These are phyloP conservation scores for Starmerella roubikii DNA, from an alignment of 805 yeast genomes.

Conservation along the genomic window DNA sequence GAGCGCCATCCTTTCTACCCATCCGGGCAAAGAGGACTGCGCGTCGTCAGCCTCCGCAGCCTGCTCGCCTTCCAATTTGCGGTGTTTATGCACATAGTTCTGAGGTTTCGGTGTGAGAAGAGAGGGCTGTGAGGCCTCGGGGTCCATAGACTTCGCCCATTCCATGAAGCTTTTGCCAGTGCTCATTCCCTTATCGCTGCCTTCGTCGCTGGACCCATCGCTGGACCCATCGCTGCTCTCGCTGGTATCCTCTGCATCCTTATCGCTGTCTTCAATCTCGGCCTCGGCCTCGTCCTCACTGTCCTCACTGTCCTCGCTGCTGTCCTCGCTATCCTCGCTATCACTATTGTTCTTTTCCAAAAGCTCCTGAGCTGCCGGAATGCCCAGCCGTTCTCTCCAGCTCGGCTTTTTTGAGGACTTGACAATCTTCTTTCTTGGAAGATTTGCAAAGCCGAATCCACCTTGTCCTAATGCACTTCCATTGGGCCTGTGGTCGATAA, in stretches of 20 bases:
- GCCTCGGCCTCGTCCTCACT: slow-evolving; percentile 36
- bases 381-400: slow-evolving; percentile 21
- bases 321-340: slow-evolving; percentile 28
- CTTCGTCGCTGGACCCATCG: slow-evolving; percentile 15
- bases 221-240: slow-evolving; percentile 7
- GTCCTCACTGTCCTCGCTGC: slow-evolving; percentile 32
- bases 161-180: slow-evolving; percentile 58
- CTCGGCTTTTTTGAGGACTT: slow-evolving; percentile 11
- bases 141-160: slow-evolving; percentile 75
- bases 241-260: slow-evolving; percentile 26
- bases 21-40: slow-evolving; percentile 20
- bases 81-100: slow-evolving; percentile 40
- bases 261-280: slow-evolving; percentile 41
- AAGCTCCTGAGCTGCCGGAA: slow-evolving; percentile 14
- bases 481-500: slow-evolving; percentile 47
- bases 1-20: slow-evolving; percentile 32
- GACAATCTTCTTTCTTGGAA: slow-evolving; percentile 30
- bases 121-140: slow-evolving; percentile 40
- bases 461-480: slow-evolving; percentile 37
- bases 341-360: slow-evolving; percentile 3
- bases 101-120: slow-evolving; percentile 38
- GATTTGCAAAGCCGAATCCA: slow-evolving; percentile 20
- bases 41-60: slow-evolving; percentile 66
- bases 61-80: slow-evolving; percentile 62
- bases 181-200: slow-evolving; percentile 21